Conservation (phyloP, 495 filamentous ascomycete species). For the Daldinia concentrica region DNA sequence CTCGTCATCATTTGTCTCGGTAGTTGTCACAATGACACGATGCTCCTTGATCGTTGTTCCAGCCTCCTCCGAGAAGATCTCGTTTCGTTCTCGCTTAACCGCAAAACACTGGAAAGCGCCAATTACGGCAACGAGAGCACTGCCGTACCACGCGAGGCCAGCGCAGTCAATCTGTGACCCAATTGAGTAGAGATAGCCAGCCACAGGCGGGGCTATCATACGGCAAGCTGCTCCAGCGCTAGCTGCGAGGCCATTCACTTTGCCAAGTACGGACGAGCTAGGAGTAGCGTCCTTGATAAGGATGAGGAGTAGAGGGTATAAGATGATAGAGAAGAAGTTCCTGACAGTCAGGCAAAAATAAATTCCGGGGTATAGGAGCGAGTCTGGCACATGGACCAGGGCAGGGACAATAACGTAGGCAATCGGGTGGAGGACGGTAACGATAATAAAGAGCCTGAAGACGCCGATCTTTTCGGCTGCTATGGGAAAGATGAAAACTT, state of each 20-base stretch:
- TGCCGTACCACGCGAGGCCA: slow-evolving; percentile 81
- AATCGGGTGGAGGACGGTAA: slow-evolving; percentile 79
- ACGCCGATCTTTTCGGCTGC: slow-evolving; percentile 77
- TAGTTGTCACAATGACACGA: not conserved
- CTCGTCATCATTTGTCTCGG: slow-evolving; percentile 11
- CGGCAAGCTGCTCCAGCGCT: slow-evolving; percentile 80
- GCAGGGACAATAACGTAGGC: slow-evolving; percentile 79
- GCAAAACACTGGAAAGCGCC: slow-evolving; percentile 76
- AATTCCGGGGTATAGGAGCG: slow-evolving; percentile 70
- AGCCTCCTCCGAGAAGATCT: slow-evolving; percentile 15
- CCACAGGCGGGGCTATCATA: slow-evolving; percentile 78
- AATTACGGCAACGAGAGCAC: slow-evolving; percentile 71
- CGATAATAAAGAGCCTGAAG: slow-evolving; percentile 74
- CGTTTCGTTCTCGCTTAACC: slow-evolving; percentile 58
- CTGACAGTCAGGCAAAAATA: slow-evolving; percentile 76
- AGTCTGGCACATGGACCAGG: slow-evolving; percentile 68
- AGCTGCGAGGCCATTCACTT: slow-evolving; percentile 83
- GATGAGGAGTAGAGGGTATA: slow-evolving; percentile 81
- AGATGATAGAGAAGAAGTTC: slow-evolving; percentile 78
- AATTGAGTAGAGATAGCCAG: slow-evolving; percentile 76
- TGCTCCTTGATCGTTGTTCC: slow-evolving; percentile 1
- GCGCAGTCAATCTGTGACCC: slow-evolving; percentile 74
- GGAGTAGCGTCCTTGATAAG: slow-evolving; percentile 86
- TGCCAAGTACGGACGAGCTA: slow-evolving; percentile 70
- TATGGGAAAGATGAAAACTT: slow-evolving; percentile 77